Evolutionary conservation across 2,329 filamentous ascomycete species (phyloP), one percentile per base, ranked within the genome.

Genomic region (Fonsecaea multimorphosa): DNA sequence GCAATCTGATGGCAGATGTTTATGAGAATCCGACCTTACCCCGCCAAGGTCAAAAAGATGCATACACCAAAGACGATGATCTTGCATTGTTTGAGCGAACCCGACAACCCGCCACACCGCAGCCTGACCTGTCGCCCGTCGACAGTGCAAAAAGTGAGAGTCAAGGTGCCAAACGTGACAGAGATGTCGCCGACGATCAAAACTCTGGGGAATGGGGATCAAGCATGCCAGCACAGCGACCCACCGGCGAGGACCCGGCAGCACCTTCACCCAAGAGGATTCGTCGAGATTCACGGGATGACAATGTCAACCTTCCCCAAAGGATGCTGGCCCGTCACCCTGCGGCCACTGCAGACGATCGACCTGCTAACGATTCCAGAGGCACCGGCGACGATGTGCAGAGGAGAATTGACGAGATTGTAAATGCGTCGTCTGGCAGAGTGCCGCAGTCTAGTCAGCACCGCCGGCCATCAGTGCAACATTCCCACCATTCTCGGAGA

Each of bases 1-100:
- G 93, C 72, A 88, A 90, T 61, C 84, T 91, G 61, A 90, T 97
- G 82, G 86, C 87, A 38, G 87, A 80, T 38, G 76, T 82, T 29
- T 83, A 83, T 68, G 81, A 83, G 67, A 78, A 74, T 63, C 78
- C 78, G 61, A 75, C 78, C 12, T 71, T 80, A 53, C 79, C 80
- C 65, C 78, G 76, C 54, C 76, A 80, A 51, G 79, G 76, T 66
- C 79, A 80, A 61, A 76, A 77, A 64, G 70, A 73, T 22, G 70
- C 72, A 8, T 82, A 82, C 69, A 77, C 77, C 44, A 77, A 73
- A 66, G 76, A 78, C 61, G 74, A 75, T 51, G 75, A 72, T 57
- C 58, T 68, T 8, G 68, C 73, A 54, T 61, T 70, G 27, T 72
- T 76, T 63, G 78, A 80, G 61, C 75, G 74, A 67, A 79, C 78